Percentiles rank a stretch among this genome's conserved stretches.
phyloP scores from a whole-genome alignment of 495 filamentous ascomycete genomes.

The Talaromyces stipitatus region DNA sequence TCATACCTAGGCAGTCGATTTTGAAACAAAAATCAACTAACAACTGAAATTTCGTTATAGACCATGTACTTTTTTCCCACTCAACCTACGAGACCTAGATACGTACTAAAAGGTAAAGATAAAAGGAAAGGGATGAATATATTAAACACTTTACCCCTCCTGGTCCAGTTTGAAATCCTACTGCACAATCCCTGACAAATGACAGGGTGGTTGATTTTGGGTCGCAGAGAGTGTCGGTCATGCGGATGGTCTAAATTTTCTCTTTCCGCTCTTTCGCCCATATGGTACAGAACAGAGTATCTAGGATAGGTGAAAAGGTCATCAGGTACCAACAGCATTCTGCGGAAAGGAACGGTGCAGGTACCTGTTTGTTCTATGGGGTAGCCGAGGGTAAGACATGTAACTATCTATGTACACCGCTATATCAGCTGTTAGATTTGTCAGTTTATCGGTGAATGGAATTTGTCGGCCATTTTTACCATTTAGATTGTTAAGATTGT shows the following conservation, averaged over 20 bases:
- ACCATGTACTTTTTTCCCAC: too few species aligned
- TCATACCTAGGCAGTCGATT: not conserved
- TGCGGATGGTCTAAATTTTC: not conserved
- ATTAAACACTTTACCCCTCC: not conserved
- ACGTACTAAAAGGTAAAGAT: too few species aligned
- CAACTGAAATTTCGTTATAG: not conserved
- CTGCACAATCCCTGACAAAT: not conserved
- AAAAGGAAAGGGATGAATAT: not conserved
- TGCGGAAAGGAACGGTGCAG: not conserved
- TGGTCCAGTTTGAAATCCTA: not conserved
- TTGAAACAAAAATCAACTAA: not conserved
- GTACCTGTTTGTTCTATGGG: not conserved
- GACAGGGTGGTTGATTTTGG: not conserved
- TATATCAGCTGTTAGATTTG: not conserved
- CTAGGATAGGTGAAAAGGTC: not conserved
- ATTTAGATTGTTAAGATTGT: not conserved
- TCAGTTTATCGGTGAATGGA: not conserved
- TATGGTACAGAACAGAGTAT: not conserved
- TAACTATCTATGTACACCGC: not conserved
- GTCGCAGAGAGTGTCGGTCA: constrained; percentile 2
- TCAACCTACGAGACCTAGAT: too few species aligned
- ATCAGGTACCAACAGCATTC: not conserved
- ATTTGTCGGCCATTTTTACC: not conserved
- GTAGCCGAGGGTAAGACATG: not conserved
- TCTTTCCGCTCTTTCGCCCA: not conserved